Percentiles rank a stretch among this genome's conserved stretches.
phyloP scores from a whole-genome alignment of 495 filamentous ascomycete genomes.

The Bathelium albidoporum region DNA sequence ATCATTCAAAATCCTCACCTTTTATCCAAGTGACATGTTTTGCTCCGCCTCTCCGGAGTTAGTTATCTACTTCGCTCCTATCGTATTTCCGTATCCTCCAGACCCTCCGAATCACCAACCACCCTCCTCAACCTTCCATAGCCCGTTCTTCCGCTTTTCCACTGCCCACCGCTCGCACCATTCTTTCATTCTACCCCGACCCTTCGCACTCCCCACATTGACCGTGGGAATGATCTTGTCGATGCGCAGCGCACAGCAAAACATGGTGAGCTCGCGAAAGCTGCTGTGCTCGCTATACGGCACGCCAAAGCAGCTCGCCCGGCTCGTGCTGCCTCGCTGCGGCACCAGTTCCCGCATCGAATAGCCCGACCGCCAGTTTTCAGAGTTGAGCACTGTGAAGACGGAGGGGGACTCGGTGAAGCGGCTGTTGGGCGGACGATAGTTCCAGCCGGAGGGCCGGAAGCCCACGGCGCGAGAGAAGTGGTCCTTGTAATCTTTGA shows the following conservation, averaged over 20 bases:
- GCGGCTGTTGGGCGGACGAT: conserved; percentile 56
- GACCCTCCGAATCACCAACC: no score
- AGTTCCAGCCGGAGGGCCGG: conserved; percentile 86
- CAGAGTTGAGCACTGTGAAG: conserved; percentile 57
- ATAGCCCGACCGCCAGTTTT: conserved; percentile 64
- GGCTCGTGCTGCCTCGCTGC: conserved; percentile 65
- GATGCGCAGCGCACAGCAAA: conserved; percentile 76
- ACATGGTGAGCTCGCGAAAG: conserved; percentile 88
- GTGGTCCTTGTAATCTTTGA: conserved; percentile 60
- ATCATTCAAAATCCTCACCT: no score
- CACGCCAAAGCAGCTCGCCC: conserved; percentile 76
- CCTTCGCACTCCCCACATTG: conserved; percentile 66
- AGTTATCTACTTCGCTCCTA: no score
- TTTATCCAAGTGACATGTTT: no score
- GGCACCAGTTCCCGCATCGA: conserved; percentile 55
- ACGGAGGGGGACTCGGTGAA: conserved; percentile 55
- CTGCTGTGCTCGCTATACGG: conserved; percentile 93
- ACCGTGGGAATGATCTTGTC: conserved; percentile 89
- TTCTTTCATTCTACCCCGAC: conserved; percentile 71
- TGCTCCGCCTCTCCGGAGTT: no score
- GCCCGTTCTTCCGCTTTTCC: conserved; percentile 73
- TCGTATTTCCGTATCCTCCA: no score
- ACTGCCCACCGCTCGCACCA: conserved; percentile 83
- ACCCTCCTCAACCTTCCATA: conserved; percentile 44
- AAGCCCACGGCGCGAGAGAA: conserved; percentile 88